A percentile compares a stretch with the other conserved stretches of the same genome.
Conservation (phyloP, 106 monocot species). For the Apostasia ramifera region DNA sequence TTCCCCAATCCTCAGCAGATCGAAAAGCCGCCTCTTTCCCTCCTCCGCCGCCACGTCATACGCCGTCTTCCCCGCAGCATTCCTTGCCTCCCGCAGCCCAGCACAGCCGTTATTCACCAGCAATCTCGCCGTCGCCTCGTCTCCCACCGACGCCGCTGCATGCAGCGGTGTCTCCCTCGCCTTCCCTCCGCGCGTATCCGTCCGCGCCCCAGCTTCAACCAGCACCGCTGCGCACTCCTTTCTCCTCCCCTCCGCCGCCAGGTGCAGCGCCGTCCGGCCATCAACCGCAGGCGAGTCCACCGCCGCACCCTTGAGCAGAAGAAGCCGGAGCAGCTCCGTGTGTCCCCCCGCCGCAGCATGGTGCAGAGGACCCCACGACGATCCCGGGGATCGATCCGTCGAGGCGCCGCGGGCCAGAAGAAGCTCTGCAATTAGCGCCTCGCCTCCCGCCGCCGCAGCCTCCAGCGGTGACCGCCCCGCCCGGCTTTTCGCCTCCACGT, state of each 20-base stretch:
- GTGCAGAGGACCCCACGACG: conserved; percentile 29
- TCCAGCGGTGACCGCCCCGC: conserved; percentile 40
- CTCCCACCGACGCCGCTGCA: conserved; percentile 28
- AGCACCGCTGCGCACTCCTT: conserved; percentile 26
- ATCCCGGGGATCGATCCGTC: conserved; percentile 13
- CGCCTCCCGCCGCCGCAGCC: conserved; percentile 36
- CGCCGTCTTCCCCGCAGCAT: conserved; percentile 29
- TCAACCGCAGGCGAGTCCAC: conserved; percentile 22
- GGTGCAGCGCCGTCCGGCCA: conserved; percentile 39
- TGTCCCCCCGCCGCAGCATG: conserved; percentile 30
- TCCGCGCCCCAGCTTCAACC: conserved; percentile 18
- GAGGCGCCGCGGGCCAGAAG: conserved; percentile 29
- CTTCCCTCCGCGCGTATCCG: conserved; percentile 23
- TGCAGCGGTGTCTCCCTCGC: conserved; percentile 40
- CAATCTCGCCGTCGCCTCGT: conserved; percentile 30
- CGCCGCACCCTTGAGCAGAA: conserved; percentile 27
- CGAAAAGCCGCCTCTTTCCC: conserved; percentile 26
- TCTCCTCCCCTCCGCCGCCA: conserved; percentile 24
- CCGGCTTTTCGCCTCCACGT: conserved; percentile 26
- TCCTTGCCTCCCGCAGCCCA: conserved; percentile 26
- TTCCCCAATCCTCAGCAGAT: conserved; percentile 21
- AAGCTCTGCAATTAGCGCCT: conserved; percentile 40
- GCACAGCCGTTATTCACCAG: conserved; percentile 16
- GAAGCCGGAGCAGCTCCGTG: conserved; percentile 25
- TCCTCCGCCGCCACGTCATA: conserved; percentile 37